These are phyloP conservation scores for Heterobasidion parviporum DNA, from an alignment of 1,284 basidiomycete genomes.

Conservation along the genomic window DNA sequence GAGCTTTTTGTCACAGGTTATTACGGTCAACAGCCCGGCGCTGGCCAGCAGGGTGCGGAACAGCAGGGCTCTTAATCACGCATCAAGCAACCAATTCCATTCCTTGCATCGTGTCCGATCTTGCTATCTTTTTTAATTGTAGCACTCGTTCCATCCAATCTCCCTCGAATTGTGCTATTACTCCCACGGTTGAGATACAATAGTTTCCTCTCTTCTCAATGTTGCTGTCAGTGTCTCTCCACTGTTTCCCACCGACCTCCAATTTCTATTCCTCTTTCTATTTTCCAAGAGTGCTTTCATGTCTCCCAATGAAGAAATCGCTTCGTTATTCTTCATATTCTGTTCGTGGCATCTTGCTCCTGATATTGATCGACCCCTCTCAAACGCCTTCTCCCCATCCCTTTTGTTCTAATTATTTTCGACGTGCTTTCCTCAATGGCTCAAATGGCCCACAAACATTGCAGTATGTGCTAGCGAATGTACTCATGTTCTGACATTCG, in stretches of 20 bases:
- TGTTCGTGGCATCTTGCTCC: neutral
- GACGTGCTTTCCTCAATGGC: too few species aligned
- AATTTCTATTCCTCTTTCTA: neutral
- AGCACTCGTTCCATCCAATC: neutral
- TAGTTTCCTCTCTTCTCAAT: neutral
- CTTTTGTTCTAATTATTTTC: neutral
- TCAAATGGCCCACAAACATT: too few species aligned
- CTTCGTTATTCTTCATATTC: slow-evolving; percentile 3
- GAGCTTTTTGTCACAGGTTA: slow-evolving; percentile 41
- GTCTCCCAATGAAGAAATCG: slow-evolving; percentile 4
- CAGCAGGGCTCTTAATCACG: slow-evolving; percentile 25
- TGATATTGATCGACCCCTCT: too few species aligned
- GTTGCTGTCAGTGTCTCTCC: neutral
- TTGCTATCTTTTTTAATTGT: neutral
- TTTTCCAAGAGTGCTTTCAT: neutral
- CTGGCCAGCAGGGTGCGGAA: slow-evolving; percentile 39
- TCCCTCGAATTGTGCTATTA: neutral
- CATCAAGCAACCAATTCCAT: neutral
- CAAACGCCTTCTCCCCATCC: too few species aligned
- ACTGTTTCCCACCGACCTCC: neutral
- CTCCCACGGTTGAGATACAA: neutral
- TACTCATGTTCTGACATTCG: too few species aligned
- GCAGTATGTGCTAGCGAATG: too few species aligned
- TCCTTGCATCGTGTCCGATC: neutral
- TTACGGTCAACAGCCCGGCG: slow-evolving; percentile 59